These are phyloP conservation scores for Bipolaris sorokiniana DNA, from an alignment of 2,329 filamentous ascomycete genomes.

Conservation along the genomic window DNA sequence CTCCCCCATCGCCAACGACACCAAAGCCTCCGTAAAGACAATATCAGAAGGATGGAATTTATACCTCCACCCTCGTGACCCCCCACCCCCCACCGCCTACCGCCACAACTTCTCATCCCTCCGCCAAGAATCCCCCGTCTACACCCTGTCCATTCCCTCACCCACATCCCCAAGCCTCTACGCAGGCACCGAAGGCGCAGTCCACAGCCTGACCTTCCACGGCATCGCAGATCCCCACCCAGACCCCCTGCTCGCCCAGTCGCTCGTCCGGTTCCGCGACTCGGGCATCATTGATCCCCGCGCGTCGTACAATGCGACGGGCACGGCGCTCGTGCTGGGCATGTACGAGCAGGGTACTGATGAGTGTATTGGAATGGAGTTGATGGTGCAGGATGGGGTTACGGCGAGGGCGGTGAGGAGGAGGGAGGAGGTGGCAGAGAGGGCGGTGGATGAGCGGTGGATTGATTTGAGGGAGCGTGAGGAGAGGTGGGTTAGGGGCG, in stretches of 20 bases:
- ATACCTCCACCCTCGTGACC: slow-evolving; percentile 51
- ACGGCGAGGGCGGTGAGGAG: slow-evolving; percentile 30
- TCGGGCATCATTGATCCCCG: slow-evolving; percentile 31
- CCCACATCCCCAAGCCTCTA: slow-evolving; percentile 54
- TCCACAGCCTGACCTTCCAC: slow-evolving; percentile 54
- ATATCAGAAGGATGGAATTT: slow-evolving; percentile 53
- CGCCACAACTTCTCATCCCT: slow-evolving; percentile 26
- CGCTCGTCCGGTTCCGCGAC: slow-evolving; percentile 19
- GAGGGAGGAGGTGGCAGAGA: slow-evolving; percentile 17
- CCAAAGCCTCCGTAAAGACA: slow-evolving; percentile 1
- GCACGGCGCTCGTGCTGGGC: slow-evolving; percentile 51
- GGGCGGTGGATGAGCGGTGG: slow-evolving; percentile 50
- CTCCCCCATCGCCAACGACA: slow-evolving; percentile 21
- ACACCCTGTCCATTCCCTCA: slow-evolving; percentile 56
- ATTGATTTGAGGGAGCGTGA: slow-evolving; percentile 37
- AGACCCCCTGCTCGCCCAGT: slow-evolving; percentile 48
- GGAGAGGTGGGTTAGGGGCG: slow-evolving; percentile 27
- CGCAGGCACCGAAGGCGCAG: slow-evolving; percentile 55
- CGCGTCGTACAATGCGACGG: slow-evolving; percentile 40
- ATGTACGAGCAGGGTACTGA: slow-evolving; percentile 55
- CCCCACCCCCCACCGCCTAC: slow-evolving; percentile 21
- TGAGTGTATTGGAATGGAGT: slow-evolving; percentile 45
- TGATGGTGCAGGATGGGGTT: slow-evolving; percentile 49
- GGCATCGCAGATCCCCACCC: slow-evolving; percentile 52
- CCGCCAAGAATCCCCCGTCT: slow-evolving; percentile 52